These are phyloP conservation scores for Gryganskiella cystojenkinii DNA, from an alignment of 192 early-diverging fungal species.

Conservation along the genomic window DNA sequence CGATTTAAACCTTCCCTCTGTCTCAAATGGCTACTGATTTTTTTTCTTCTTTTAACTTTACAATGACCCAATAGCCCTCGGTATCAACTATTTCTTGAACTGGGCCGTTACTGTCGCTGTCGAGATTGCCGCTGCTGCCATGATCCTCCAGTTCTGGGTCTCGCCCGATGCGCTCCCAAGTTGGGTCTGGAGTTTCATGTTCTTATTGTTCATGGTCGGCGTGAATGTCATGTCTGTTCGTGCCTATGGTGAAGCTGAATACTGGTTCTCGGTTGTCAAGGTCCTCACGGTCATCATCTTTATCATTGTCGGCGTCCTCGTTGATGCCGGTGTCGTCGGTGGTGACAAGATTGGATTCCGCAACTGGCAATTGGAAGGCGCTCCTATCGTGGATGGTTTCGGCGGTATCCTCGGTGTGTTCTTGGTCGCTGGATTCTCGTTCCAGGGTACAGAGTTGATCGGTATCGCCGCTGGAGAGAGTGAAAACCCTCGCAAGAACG, in stretches of 20 bases:
- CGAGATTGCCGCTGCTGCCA: conserved; percentile 83
- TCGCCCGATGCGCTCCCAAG: conserved; percentile 34
- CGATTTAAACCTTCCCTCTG: conserved; percentile 11
- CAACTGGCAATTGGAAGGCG: conserved; percentile 70
- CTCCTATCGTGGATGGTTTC: conserved; percentile 67
- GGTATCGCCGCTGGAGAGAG: conserved; percentile 94
- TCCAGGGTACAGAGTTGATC: conserved; percentile 91
- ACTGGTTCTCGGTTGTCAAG: conserved; percentile 87
- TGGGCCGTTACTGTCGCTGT: conserved; percentile 80
- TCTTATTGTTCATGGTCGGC: conserved; percentile 71
- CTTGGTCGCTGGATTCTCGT: conserved; percentile 86
- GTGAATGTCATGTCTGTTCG: conserved; percentile 80
- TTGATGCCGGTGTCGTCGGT: conserved; percentile 74
- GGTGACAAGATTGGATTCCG: conserved; percentile 68
- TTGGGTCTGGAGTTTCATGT: conserved; percentile 58
- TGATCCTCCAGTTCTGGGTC: conserved; percentile 80
- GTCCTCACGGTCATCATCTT: conserved; percentile 88
- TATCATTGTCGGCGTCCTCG: conserved; percentile 81
- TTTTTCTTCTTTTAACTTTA: conserved; percentile 2
- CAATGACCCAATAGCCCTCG: conserved; percentile 21
- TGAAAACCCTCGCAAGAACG: conserved; percentile 73
- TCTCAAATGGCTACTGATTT: conserved; percentile 24
- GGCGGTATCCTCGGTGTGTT: conserved; percentile 75
- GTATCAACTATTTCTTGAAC: conserved; percentile 70
- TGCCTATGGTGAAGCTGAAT: conserved; percentile 92